Base-by-base conservation (phyloP, 768 basidiomycete species). In the Wakefieldia striispora region DNA sequence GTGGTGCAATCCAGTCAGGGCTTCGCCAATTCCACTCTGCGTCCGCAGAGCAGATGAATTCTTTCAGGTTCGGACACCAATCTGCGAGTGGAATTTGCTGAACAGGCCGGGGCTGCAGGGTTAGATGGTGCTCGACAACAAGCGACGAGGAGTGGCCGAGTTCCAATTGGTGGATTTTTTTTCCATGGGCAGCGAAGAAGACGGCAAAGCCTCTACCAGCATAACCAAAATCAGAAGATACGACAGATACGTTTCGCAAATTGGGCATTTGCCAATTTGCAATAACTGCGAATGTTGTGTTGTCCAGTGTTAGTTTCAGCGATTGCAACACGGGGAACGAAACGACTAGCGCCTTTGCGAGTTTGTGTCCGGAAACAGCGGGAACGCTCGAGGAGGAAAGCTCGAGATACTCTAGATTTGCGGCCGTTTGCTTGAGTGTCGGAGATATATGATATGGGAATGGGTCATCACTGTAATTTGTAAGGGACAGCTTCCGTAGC, bases 1-100 rank as follows among this genome's bases (percentile, higher is more conserved):
- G 87, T 3, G 87, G 85, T 13, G 87, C 84, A 58, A 88, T 88
- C 87, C 86, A 88, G 60, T 89, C 86, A 0, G 87, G 87, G 44
- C 72, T 75, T 56, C 81, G 76, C 87, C 87, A 88, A 54, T 88
- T 84, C 87, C 87, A 89, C 58, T 86, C 86, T 1, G 86, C 86
- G 51, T 88, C 85, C 2, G 87, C 86, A 38, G 77, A 79, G 60
- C 85, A 88, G 42, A 89, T 83, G 63, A 89, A 84, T 58, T 86
- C 76, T 29, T 69, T 70, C 33, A 89, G 71, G 54, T 83, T 81
- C 0, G 87, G 87, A 54, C 84, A 86, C 81, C 82, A 85, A 16
- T 72, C 72, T n/a, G 80, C 81, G 6, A 88, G 72, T 4, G 78
- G 78, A 16, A 82, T 71, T 34, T 62, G 61, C 41, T 63, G 64